phyloP scores from a whole-genome alignment of 352 stramenopile species.

The Phytophthora cryptogea region DNA sequence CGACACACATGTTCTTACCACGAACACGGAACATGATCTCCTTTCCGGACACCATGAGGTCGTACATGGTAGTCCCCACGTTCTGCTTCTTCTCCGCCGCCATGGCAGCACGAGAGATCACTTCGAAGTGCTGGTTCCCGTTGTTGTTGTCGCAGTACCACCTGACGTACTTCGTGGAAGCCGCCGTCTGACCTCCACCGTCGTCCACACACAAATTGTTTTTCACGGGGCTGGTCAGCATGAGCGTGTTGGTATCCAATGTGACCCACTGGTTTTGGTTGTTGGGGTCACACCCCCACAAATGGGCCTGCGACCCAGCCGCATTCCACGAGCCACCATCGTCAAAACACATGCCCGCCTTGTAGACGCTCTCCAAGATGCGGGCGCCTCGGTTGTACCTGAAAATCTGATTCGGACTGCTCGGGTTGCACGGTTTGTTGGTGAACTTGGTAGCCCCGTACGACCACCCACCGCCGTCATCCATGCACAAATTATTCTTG shows the following conservation, averaged over 20 bases:
- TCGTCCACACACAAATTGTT: conserved; percentile 42
- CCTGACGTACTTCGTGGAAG: conserved; percentile 17
- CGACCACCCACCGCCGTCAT: conserved; percentile 33
- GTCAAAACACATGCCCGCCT: conserved; percentile 26
- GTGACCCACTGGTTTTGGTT: conserved; percentile 33
- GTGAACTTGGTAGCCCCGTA: conserved; percentile 24
- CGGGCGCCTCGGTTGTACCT: conserved; percentile 21
- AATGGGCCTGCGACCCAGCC: conserved; percentile 14
- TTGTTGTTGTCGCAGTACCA: conserved; percentile 29
- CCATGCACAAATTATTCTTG: conserved; percentile 39
- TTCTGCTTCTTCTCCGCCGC: conserved; percentile 19
- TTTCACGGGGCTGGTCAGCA: conserved; percentile 36
- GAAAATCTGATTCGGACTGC: conserved; percentile 38
- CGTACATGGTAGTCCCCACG: conserved; percentile 23
- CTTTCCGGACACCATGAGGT: conserved; percentile 23
- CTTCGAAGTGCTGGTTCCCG: conserved; percentile 24
- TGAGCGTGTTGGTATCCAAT: conserved; percentile 24
- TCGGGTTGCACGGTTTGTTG: conserved; percentile 34
- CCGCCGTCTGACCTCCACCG: conserved; percentile 11
- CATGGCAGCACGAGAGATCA: conserved; percentile 21
- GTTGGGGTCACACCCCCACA: conserved; percentile 32
- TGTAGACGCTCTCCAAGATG: conserved; percentile 23
- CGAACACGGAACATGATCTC: conserved; percentile 34
- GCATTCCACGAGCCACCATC: conserved; percentile 21
- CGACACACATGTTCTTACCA: conserved; percentile 40